Conservation (phyloP, 371 early-diverging fungal species). For the Choanephora cucurbitarum region DNA sequence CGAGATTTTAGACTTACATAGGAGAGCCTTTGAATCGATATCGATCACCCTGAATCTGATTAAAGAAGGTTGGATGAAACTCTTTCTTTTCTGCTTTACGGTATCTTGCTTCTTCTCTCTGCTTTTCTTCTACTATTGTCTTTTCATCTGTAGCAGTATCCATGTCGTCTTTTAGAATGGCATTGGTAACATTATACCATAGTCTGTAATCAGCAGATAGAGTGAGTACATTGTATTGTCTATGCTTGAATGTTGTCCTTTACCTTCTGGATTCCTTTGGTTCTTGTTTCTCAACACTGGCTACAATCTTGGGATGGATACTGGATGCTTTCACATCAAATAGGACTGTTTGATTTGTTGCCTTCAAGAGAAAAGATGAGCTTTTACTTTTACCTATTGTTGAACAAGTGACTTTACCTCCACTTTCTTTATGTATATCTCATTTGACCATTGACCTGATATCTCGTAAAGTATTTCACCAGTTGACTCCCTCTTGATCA, state of each 20-base stretch:
- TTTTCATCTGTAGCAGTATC: conserved; percentile 85
- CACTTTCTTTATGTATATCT: conserved; percentile 58
- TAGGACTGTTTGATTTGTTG: conserved; percentile 33
- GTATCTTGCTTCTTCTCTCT: conserved; percentile 69
- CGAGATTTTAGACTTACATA: conserved; percentile 10
- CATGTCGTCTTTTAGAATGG: conserved; percentile 67
- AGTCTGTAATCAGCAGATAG: conserved; percentile 24
- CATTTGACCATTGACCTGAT: conserved; percentile 86
- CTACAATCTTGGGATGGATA: conserved; percentile 72
- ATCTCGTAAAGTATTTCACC: conserved; percentile 79
- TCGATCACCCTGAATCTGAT: conserved; percentile 29
- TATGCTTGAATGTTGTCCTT: not conserved
- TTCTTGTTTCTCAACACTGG: conserved; percentile 75
- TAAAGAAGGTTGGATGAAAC: conserved; percentile 61
- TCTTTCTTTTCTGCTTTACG: conserved; percentile 55
- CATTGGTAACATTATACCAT: conserved; percentile 85
- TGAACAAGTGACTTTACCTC: too few species aligned
- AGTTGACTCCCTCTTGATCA: conserved; percentile 76
- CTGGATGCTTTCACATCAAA: conserved; percentile 72
- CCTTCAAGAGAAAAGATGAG: not conserved
- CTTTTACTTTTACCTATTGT: conserved; percentile 15
- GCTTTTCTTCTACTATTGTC: conserved; percentile 79
- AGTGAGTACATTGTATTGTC: not conserved
- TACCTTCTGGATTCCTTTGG: conserved; percentile 82
- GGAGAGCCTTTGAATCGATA: conserved; percentile 29